These are phyloP conservation scores for Hura crepitans DNA, from an alignment of 441 rosid genomes.

Conservation along the genomic window DNA sequence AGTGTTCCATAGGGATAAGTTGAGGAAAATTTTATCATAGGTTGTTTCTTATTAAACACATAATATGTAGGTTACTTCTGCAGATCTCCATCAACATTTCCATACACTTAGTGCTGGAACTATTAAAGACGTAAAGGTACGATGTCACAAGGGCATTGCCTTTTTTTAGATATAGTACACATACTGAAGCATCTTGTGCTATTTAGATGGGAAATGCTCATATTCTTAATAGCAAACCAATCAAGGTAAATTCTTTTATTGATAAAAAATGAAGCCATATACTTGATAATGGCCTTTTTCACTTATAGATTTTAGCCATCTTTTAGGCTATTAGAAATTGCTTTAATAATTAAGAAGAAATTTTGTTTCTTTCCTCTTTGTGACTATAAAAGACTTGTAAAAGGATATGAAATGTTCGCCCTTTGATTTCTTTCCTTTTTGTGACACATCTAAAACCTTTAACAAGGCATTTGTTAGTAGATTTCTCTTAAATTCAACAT, in stretches of 20 bases:
- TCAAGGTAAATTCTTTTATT: slow-evolving; percentile 43
- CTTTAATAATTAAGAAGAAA: too few species aligned
- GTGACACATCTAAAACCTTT: too few species aligned
- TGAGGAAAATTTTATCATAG: neutral
- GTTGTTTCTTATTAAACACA: slow-evolving; percentile 10
- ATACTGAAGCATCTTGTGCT: slow-evolving; percentile 72
- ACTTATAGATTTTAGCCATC: neutral
- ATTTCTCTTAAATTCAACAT: too few species aligned
- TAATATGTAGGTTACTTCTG: slow-evolving; percentile 58
- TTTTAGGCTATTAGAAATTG: too few species aligned
- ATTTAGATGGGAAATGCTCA: slow-evolving; percentile 74
- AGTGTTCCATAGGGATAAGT: too few species aligned
- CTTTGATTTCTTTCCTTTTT: too few species aligned
- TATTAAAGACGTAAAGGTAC: slow-evolving; percentile 78
- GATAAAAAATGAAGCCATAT: neutral
- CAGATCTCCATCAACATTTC: slow-evolving; percentile 62
- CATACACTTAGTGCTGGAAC: slow-evolving; percentile 61
- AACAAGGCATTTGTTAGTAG: too few species aligned
- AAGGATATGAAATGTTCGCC: too few species aligned
- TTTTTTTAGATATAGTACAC: slow-evolving; percentile 70
- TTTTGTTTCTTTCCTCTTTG: too few species aligned
- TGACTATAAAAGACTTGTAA: too few species aligned
- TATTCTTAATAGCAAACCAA: slow-evolving; percentile 57
- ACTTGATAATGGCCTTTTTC: neutral
- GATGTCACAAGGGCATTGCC: slow-evolving; percentile 79